phyloP scores from a whole-genome alignment of 176 grass and related monocot genomes.

The Rhynchospora pubera region DNA sequence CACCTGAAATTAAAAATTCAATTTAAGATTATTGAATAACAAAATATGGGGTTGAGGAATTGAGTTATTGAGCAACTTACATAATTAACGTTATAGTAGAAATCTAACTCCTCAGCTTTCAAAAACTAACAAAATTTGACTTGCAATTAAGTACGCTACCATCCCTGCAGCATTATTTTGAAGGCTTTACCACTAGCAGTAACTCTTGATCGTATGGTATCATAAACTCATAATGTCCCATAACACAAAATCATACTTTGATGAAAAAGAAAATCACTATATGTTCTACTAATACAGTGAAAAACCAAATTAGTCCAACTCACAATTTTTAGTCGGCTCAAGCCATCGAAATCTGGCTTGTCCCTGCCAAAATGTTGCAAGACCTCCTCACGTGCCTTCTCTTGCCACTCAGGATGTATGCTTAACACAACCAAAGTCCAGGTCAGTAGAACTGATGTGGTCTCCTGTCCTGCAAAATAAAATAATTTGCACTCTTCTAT shows the following conservation, averaged over 20 bases:
- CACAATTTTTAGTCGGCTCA: conserved; percentile 63
- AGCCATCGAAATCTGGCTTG: conserved; percentile 47
- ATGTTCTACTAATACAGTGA: neutral
- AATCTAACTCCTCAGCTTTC: neutral
- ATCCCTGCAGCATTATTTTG: neutral
- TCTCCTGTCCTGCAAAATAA: conserved; percentile 83
- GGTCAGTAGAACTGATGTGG: conserved; percentile 66
- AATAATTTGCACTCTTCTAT: conserved; percentile 88
- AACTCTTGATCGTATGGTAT: neutral
- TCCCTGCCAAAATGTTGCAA: conserved; percentile 42
- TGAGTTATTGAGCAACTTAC: too few relatives aligned
- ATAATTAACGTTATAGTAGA: neutral
- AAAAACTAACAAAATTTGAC: neutral
- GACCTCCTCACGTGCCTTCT: conserved; percentile 62
- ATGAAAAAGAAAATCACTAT: neutral
- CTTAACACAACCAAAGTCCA: conserved; percentile 69
- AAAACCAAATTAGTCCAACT: conserved; percentile 14
- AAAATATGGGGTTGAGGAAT: neutral
- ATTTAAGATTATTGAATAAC: neutral
- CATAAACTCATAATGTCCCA: neutral
- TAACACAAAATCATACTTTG: neutral
- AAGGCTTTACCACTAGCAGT: neutral
- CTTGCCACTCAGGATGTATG: conserved; percentile 82
- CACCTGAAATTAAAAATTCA: conserved; percentile 22
- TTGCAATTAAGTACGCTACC: neutral